Percentiles rank a stretch among this genome's conserved stretches.
These are phyloP conservation scores for Bipolaris zeicola DNA, from an alignment of 2,329 filamentous ascomycete genomes.

Conservation along the genomic window DNA sequence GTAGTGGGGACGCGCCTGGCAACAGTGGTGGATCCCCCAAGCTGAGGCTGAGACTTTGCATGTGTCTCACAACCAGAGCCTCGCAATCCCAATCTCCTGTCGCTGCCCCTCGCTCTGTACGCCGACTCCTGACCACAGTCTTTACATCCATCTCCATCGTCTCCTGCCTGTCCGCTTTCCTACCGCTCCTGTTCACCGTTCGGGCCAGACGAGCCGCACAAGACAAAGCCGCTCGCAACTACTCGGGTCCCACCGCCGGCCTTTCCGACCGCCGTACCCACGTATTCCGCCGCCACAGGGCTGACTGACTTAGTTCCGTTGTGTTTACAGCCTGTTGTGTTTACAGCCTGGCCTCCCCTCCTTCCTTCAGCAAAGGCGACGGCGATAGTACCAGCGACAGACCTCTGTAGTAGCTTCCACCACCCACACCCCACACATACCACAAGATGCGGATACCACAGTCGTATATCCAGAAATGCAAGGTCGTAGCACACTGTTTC, in stretches of 20 bases:
- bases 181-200: neutral
- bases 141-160: neutral
- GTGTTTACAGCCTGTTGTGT: neutral
- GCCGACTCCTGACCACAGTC: neutral
- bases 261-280: slow-evolving; percentile 1
- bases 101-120: slow-evolving; percentile 3
- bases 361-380: neutral
- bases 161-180: neutral
- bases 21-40: slow-evolving; percentile 12
- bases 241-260: slow-evolving; percentile 3
- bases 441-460: slow-evolving; percentile 52
- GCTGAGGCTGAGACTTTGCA: slow-evolving; percentile 24
- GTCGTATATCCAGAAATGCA: slow-evolving; percentile 59
- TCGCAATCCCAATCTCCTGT: neutral
- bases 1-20: slow-evolving; percentile 16
- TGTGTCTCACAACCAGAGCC: slow-evolving; percentile 3
- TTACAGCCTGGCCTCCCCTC: neutral
- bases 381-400: neutral
- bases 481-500: slow-evolving; percentile 60
- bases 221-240: neutral
- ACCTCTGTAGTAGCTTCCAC: neutral
- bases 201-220: neutral
- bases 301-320: neutral
- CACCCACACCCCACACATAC: neutral
- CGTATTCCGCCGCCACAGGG: slow-evolving; percentile 1